A percentile compares a stretch with the other conserved stretches of the same genome.
phyloP scores from a whole-genome alignment of 768 basidiomycete genomes.

The Psilocybe cubensis region DNA sequence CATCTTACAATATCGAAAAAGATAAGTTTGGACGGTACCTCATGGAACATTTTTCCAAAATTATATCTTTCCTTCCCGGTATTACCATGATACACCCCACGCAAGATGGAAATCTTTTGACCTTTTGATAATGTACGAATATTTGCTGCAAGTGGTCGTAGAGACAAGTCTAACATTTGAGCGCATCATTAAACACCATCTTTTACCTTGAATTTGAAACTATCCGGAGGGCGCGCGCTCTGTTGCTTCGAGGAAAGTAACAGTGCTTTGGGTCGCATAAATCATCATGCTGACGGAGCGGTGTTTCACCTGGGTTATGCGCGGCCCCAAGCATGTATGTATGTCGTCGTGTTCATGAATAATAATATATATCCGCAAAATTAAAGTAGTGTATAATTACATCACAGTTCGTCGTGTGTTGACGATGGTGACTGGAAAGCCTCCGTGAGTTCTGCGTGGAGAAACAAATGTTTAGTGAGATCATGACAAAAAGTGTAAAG shows the following conservation, averaged over 20 bases:
- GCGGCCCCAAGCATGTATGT: no score
- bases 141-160: background rate
- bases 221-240: background rate
- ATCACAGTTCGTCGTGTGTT: conserved; percentile 47
- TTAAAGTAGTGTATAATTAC: conserved; percentile 24
- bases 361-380: conserved; percentile 21
- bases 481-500: background rate
- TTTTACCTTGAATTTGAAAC: background rate
- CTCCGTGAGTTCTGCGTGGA: conserved; percentile 52
- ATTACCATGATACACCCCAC: no score
- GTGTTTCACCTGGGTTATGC: background rate
- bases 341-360: conserved; percentile 5
- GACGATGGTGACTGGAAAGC: conserved; percentile 49
- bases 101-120: no score
- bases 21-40: conserved; percentile 3
- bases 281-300: background rate
- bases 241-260: background rate
- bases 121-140: no score
- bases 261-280: background rate
- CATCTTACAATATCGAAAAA: background rate
- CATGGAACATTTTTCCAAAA: background rate
- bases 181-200: conserved; percentile 2
- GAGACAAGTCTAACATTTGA: conserved; percentile 1
- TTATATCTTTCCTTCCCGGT: background rate
- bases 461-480: conserved; percentile 6